phyloP scores from a whole-genome alignment of 768 basidiomycete species.

The Lactarius akahatsu region DNA sequence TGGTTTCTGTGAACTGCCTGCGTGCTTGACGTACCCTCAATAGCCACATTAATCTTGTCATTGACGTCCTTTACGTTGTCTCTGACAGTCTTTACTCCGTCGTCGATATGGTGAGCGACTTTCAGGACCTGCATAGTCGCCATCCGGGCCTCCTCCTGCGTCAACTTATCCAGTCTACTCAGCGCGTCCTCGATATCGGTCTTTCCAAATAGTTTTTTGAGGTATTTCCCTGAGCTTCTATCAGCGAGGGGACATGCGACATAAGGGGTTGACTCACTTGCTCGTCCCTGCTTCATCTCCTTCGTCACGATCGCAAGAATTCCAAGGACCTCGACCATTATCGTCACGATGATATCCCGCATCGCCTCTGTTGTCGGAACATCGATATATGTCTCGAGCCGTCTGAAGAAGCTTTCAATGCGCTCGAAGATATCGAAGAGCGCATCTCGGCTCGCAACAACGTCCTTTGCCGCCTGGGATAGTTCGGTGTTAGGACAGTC shows the following conservation, averaged over 20 bases:
- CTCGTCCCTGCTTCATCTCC: constrained; percentile 2
- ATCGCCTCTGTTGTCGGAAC: neutral
- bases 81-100: neutral
- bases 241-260: neutral
- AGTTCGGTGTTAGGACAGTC: neutral
- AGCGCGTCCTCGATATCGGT: neutral
- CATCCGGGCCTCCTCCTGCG: constrained; percentile 2
- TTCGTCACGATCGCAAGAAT: neutral
- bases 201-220: neutral
- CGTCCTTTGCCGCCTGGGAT: neutral
- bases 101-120: neutral
- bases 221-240: neutral
- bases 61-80: neutral
- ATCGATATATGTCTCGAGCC: neutral
- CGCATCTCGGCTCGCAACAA: neutral
- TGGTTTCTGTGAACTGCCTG: neutral
- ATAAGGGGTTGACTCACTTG: neutral
- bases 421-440: neutral
- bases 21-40: neutral
- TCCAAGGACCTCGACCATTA: neutral
- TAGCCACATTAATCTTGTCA: neutral
- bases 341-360: neutral
- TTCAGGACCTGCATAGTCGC: neutral
- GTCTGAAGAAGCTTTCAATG: neutral
- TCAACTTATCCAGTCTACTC: neutral